Evolutionary conservation across 768 basidiomycete genomes (phyloP), one percentile per base, ranked within the genome.

Genomic region (Termitomyces sp.): DNA sequence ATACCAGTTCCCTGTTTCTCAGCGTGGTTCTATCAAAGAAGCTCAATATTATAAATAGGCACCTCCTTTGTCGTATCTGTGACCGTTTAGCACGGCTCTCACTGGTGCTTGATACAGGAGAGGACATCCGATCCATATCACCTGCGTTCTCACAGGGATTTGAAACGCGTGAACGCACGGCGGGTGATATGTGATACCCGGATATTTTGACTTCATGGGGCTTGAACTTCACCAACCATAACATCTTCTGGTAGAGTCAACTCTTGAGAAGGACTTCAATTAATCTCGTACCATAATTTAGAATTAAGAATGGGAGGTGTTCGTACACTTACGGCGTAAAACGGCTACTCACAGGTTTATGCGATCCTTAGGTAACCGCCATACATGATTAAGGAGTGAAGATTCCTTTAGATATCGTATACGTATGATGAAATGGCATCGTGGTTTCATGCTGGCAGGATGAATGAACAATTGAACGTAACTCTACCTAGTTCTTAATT

Each of bases 51-150:
- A 13, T 16, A 22, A 31, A 50, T 31, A 41, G n/a, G 42, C 8
- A 37, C 55, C 18, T 44, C 15, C 18, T 44, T 24, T 4, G 55
- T 42, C 61, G 44, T 53, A 59, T 57, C 45, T 62, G 56, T 13
- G 34, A 37, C 50, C 30, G 34, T 20, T 56, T 30, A 44, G 13
- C 54, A 20, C 37, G 56, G 37, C 15, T 27, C 18, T 39, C 18
- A 13, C 2, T 39, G 36, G 36, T 3, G 16, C 55, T 57, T 20
- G 30, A 20, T 39, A 39, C 42, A 45, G 22, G 33, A 18, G 27
- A 22, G 13, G 3, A 34, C 24, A 6, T 39, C 18, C 18, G 27
- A 53, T 39, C 2, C n/a, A 6, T 4, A 30, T n/a, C 24, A 13
- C 24, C 22, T 12, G 18, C 11, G 7, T 37, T 27, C 20, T 37